phyloP scores from a whole-genome alignment of 2,329 filamentous ascomycete genomes.

The Xylariaceae sp. region DNA sequence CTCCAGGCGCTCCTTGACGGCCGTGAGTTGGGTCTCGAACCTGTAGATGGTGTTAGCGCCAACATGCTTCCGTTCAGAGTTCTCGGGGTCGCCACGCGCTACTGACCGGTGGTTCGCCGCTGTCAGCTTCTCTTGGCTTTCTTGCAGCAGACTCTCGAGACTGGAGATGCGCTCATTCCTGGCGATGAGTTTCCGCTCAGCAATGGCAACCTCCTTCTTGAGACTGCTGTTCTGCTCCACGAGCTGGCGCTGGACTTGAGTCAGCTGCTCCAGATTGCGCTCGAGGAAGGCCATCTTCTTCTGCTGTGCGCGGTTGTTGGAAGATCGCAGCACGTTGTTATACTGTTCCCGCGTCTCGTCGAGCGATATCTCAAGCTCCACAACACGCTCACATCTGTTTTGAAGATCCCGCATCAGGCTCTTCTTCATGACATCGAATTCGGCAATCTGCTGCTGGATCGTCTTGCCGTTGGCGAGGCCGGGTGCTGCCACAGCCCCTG shows the following conservation, averaged over 20 bases:
- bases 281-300: constrained; percentile 99
- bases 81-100: constrained; percentile 7
- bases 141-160: constrained; percentile 84
- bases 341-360: constrained; percentile 98
- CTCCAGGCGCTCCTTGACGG: constrained; percentile 96
- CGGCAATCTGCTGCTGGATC: constrained; percentile 93
- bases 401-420: constrained; percentile 97
- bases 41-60: constrained; percentile 43
- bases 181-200: constrained; percentile 93
- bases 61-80: constrained; percentile 16
- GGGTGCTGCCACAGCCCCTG: constrained; percentile 44
- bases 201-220: constrained; percentile 99
- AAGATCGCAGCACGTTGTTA: constrained; percentile 93
- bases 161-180: constrained; percentile 95
- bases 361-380: constrained; percentile 94
- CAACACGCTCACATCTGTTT: constrained; percentile 95
- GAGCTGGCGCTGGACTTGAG: constrained; percentile 92
- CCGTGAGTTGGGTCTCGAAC: constrained; percentile 94
- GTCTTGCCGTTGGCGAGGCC: constrained; percentile 80
- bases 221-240: constrained; percentile 95
- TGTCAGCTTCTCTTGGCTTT: constrained; percentile 97
- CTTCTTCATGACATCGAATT: constrained; percentile 99
- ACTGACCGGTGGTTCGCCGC: constrained; percentile 94
- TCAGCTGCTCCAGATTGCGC: constrained; percentile 95
- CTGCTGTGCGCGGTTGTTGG: constrained; percentile 96